Percentiles rank a stretch among this genome's conserved stretches.
phyloP scores from a whole-genome alignment of 495 filamentous ascomycete species.

The Chlorociboria aeruginascens region DNA sequence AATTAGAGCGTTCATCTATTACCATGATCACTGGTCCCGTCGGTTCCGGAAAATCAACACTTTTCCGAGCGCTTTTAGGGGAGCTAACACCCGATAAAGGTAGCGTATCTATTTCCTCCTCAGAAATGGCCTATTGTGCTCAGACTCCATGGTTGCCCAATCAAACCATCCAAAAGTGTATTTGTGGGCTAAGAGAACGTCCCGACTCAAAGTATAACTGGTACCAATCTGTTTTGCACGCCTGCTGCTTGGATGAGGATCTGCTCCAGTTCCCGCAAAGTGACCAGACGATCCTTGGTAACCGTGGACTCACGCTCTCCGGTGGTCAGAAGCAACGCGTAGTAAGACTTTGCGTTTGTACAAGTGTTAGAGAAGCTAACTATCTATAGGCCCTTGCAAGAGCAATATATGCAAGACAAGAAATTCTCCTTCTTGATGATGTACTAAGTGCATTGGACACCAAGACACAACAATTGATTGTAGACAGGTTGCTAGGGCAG shows the following conservation, averaged over 20 bases:
- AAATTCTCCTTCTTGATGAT: constrained; percentile 25
- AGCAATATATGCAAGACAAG: constrained; percentile 22
- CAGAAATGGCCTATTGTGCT: constrained; percentile 26
- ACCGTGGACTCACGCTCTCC: constrained; percentile 38
- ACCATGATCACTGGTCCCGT: constrained; percentile 47
- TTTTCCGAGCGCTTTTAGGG: constrained; percentile 45
- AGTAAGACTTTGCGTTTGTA: not conserved
- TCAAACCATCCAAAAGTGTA: constrained; percentile 27
- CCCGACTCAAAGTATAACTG: constrained; percentile 35
- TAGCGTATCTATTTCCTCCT: constrained; percentile 18
- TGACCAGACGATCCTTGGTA: constrained; percentile 39
- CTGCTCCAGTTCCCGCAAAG: constrained; percentile 36
- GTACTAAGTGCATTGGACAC: constrained; percentile 24
- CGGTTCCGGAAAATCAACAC: constrained; percentile 47
- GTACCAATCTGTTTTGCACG: constrained; percentile 42
- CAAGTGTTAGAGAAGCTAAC: constrained; percentile 10
- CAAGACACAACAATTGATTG: constrained; percentile 20
- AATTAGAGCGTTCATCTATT: constrained; percentile 3
- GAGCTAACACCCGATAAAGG: constrained; percentile 35
- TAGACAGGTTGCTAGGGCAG: constrained; percentile 21
- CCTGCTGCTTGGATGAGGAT: constrained; percentile 46
- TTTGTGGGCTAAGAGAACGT: constrained; percentile 20
- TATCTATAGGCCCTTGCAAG: constrained; percentile 22
- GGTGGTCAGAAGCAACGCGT: constrained; percentile 43
- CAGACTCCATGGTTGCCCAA: constrained; percentile 33